Evolutionary conservation across 495 filamentous ascomycete genomes (phyloP), one percentile per base, ranked within the genome.

Genomic region (Aspergillus cavernicola): DNA sequence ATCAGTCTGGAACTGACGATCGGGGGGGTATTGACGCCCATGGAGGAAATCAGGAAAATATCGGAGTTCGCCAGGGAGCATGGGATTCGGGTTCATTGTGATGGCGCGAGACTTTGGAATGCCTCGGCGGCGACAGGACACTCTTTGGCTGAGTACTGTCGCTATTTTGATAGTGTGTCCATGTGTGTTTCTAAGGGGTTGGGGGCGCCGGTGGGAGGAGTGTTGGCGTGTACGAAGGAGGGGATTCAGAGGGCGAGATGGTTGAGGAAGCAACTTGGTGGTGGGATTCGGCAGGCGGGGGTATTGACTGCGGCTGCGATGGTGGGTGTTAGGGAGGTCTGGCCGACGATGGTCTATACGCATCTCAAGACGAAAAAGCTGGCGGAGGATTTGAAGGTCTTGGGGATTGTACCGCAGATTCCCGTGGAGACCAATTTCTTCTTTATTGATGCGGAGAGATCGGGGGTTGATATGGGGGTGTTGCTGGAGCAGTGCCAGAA

Each of bases 391-490:
- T 81, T 82, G 78, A 70, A 46, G 10, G 66, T 59, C 5, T 43
- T 83, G 10, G 87, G 86, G 1, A 84, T 86, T 11, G 76, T 80
- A 68, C 64, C 82, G 28, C 55, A 70, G 33, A 68, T 82, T 26
- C 82, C 83, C 7, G 85, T 86, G 1, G 80, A 90, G 57, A 91
- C 87, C 31, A 90, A 91, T 66, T 89, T 90, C 79, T 79, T 86
- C 41, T 90, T 86, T 85, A 59, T 90, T 18, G 82, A 89, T 63
- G 62, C 89, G 73, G 79, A 26, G 48, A 42, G 18, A 49, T 57
- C 45, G 12, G 50, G 55, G n/a, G 26, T 63, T 15, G 42, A 56
- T 37, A 60, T 66, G 61, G 53, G 35, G 9, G 50, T 59, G 24
- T 55, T 64, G 50, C 44, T 62, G 48, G 47, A 56, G 45, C 60